phyloP scores from a whole-genome alignment of 768 basidiomycete genomes.

The Tulasnella calospora region DNA sequence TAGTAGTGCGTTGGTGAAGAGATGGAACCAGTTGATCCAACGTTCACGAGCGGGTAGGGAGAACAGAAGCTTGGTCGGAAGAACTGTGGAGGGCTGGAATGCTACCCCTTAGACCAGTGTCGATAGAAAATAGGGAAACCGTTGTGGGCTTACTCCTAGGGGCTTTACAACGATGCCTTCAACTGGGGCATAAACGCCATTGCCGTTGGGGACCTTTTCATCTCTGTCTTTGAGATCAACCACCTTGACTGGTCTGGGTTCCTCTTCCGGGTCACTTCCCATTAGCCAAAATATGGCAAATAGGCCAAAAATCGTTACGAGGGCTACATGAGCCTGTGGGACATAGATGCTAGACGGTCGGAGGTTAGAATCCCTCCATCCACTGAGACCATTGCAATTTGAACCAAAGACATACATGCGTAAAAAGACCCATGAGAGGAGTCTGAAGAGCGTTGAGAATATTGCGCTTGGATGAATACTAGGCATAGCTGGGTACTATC shows the following conservation, averaged over 20 bases:
- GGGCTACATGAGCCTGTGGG: neutral
- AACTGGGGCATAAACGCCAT: neutral
- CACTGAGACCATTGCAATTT: neutral
- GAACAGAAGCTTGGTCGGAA: slow-evolving; percentile 23
- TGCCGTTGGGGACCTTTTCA: slow-evolving; percentile 11
- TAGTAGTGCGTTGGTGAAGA: slow-evolving; percentile 43
- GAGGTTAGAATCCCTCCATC: neutral
- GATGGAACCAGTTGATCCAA: neutral
- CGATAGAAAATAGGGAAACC: neutral
- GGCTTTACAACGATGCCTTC: neutral
- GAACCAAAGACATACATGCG: slow-evolving; percentile 4
- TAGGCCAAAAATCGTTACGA: neutral
- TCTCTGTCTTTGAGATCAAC: slow-evolving; percentile 4
- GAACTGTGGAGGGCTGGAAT: neutral
- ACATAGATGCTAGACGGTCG: neutral
- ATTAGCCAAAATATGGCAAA: neutral
- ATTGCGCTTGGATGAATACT: neutral
- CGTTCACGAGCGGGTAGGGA: slow-evolving; percentile 4
- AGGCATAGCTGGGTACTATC: neutral
- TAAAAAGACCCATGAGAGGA: slow-evolving; percentile 5
- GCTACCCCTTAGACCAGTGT: neutral
- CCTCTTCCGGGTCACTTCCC: neutral
- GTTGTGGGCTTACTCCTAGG: slow-evolving; percentile 1
- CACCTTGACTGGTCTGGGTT: slow-evolving; percentile 6
- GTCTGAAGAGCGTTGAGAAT: slow-evolving; percentile 11